Evolutionary conservation across 768 basidiomycete species (phyloP).

Genomic region (Tulasnella sp.): DNA sequence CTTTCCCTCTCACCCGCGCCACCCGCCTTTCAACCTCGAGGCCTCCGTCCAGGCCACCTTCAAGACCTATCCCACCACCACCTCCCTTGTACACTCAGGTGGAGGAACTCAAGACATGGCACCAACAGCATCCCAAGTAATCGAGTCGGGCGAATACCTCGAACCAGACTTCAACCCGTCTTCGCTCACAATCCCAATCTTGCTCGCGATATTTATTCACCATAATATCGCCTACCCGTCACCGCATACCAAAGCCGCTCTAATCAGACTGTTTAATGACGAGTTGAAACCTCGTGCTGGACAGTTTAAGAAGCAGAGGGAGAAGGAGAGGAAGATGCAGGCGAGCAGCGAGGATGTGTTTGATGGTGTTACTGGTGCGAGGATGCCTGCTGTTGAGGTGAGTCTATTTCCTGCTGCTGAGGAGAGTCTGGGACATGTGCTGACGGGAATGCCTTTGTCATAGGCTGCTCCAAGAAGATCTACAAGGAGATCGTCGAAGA

Average conservation of each 20-base stretch:
- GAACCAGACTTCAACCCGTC: conserved; percentile 71
- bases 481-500: conserved; percentile 54
- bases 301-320: conserved; percentile 59
- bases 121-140: conserved; percentile 67
- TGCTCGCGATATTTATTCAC: conserved; percentile 70
- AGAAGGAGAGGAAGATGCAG: conserved; percentile 62
- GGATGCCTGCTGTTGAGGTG: conserved; percentile 18
- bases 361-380: conserved; percentile 68
- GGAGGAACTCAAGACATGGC: conserved; percentile 2
- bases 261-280: conserved; percentile 72
- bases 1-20: conserved; percentile 10
- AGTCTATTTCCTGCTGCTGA: neutral
- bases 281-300: conserved; percentile 60
- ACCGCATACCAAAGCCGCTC: conserved; percentile 71
- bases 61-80: neutral
- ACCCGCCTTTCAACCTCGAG: neutral
- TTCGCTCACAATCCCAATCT: conserved; percentile 72
- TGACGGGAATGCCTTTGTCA: conserved; percentile 32
- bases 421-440: neutral
- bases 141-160: conserved; percentile 72
- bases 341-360: conserved; percentile 80
- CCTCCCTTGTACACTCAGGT: neutral
- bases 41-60: neutral
- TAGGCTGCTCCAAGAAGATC: conserved; percentile 47
- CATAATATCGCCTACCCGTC: conserved; percentile 73